phyloP scores from a whole-genome alignment of 2,329 filamentous ascomycete genomes.

The Fusarium agapanthi region DNA sequence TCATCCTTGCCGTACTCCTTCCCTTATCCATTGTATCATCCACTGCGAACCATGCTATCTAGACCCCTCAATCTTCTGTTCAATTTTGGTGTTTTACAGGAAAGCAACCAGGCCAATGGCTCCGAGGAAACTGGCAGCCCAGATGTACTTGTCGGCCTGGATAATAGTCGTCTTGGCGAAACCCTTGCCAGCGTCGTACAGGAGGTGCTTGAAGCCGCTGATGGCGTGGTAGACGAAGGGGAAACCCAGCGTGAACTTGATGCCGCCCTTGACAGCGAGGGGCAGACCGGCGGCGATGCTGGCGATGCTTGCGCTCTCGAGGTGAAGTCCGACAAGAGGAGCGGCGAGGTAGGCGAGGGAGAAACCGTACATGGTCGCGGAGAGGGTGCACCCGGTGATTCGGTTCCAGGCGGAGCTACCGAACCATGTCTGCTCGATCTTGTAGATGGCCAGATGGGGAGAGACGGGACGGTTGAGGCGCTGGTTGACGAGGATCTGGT shows the following conservation, averaged over 20 bases:
- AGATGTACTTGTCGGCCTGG: conserved; percentile 58
- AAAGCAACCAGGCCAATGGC: conserved; percentile 59
- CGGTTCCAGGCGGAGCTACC: conserved; percentile 77
- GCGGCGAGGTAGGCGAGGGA: conserved; percentile 82
- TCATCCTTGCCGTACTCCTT: conserved; percentile 11
- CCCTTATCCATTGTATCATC: conserved; percentile 24
- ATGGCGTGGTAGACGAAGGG: conserved; percentile 67
- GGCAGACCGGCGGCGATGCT: conserved; percentile 68
- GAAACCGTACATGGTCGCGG: conserved; percentile 81
- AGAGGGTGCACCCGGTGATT: conserved; percentile 80
- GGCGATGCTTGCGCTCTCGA: conserved; percentile 67
- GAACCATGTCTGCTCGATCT: conserved; percentile 86
- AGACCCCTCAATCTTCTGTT: not conserved
- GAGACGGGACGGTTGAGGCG: conserved; percentile 83
- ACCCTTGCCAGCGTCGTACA: conserved; percentile 61
- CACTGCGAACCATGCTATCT: conserved; percentile 2
- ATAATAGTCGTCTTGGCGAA: conserved; percentile 59
- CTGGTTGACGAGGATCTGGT: conserved; percentile 79
- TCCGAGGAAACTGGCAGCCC: conserved; percentile 56
- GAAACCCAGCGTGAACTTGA: conserved; percentile 66
- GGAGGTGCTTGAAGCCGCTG: conserved; percentile 64
- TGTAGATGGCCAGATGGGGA: conserved; percentile 88
- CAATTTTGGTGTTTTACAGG: conserved; percentile 47
- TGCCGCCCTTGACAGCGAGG: conserved; percentile 63
- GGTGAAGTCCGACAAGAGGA: conserved; percentile 73